These are phyloP conservation scores for Chlorella sp. DNA, from an alignment of 139 green algal species.

Conservation along the genomic window DNA sequence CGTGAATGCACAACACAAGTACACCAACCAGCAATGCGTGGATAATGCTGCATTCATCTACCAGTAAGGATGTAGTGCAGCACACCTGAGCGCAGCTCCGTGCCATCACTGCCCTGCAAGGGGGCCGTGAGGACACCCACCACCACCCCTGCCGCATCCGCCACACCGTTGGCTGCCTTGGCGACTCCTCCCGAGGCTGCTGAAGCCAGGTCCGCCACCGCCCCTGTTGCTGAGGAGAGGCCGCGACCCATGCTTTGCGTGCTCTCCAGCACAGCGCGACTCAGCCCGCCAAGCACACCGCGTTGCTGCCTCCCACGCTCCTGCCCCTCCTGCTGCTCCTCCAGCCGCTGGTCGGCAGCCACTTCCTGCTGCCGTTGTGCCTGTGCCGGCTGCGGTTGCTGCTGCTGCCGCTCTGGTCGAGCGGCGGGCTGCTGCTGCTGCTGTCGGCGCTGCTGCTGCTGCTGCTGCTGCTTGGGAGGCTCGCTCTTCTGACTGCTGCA, in stretches of 20 bases:
- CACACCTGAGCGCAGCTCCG: background rate
- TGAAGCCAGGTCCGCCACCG: constrained; percentile 7
- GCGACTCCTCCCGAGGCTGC: background rate
- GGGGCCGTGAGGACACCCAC: background rate
- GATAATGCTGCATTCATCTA: too few relatives aligned
- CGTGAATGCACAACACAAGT: too few relatives aligned
- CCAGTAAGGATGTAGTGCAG: too few relatives aligned
- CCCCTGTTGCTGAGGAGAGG: background rate
- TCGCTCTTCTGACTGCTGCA: too few relatives aligned
- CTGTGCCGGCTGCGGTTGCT: too few relatives aligned
- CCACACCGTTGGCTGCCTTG: background rate
- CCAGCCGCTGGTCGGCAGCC: constrained; percentile 34
- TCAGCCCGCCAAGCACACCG: constrained; percentile 17
- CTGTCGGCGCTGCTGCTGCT: background rate
- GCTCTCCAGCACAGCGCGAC: background rate
- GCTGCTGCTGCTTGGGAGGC: background rate
- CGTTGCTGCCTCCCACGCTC: background rate
- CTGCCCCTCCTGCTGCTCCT: background rate
- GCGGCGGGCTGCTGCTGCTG: too few relatives aligned
- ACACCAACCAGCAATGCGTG: too few relatives aligned
- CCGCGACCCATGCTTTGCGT: constrained; percentile 21
- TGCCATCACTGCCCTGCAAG: background rate
- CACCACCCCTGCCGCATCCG: background rate
- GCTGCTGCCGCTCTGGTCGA: too few relatives aligned
- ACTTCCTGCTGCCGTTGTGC: too few relatives aligned